These are phyloP conservation scores for Epicoccum sorghinum DNA, from an alignment of 2,329 filamentous ascomycete genomes.

Conservation along the genomic window DNA sequence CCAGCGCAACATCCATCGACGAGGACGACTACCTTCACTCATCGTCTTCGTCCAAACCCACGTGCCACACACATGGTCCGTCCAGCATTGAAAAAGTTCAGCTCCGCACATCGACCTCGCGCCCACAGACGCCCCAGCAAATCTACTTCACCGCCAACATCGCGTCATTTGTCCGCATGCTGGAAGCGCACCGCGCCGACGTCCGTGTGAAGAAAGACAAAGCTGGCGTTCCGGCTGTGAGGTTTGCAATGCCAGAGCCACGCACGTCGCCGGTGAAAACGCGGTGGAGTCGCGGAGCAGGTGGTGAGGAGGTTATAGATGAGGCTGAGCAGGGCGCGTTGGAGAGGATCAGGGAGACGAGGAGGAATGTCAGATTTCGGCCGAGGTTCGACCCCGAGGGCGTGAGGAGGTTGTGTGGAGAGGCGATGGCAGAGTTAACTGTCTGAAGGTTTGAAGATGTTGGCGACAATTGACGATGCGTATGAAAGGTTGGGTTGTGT, in stretches of 20 bases:
- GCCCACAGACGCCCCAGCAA: constrained; percentile 18
- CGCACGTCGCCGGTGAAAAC: constrained; percentile 21
- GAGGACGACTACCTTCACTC: constrained; percentile 15
- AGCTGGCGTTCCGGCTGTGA: constrained; percentile 15
- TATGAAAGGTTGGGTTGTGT: too few relatives aligned
- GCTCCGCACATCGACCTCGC: neutral
- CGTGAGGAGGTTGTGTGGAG: constrained; percentile 33
- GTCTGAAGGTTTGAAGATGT: neutral
- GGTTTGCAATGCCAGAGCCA: constrained; percentile 23
- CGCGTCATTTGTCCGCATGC: constrained; percentile 34
- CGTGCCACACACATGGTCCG: neutral
- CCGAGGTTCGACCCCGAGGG: constrained; percentile 39
- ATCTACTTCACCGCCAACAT: constrained; percentile 34
- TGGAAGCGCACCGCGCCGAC: constrained; percentile 35
- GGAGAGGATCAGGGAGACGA: constrained; percentile 21
- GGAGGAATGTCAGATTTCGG: constrained; percentile 29
- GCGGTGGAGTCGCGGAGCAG: neutral
- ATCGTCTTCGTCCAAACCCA: neutral
- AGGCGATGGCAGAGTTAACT: constrained; percentile 38
- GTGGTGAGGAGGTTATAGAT: neutral
- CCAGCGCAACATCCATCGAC: constrained; percentile 30
- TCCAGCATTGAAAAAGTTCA: neutral
- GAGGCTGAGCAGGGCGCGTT: constrained; percentile 9
- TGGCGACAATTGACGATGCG: too few relatives aligned
- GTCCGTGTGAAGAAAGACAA: constrained; percentile 32